These are phyloP conservation scores for Diaporthe sp. DNA, from an alignment of 2,329 filamentous ascomycete genomes.

Conservation along the genomic window DNA sequence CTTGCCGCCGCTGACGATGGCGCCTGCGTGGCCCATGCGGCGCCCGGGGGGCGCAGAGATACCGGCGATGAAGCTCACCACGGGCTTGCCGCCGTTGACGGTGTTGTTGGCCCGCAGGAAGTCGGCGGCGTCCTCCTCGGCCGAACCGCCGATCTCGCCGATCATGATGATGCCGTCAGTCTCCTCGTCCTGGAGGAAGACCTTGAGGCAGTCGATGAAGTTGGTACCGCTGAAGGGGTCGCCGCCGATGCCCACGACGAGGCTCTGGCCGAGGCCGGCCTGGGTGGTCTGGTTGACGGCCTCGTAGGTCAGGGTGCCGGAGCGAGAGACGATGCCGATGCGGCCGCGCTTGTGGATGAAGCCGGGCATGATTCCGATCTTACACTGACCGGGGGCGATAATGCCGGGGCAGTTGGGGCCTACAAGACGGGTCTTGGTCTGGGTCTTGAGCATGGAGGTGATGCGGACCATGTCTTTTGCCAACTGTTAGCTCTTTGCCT, in stretches of 20 bases:
- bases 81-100: conserved; percentile 87
- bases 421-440: conserved; percentile 96
- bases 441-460: conserved; percentile 96
- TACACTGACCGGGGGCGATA: conserved; percentile 96
- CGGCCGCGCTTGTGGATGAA: conserved; percentile 99
- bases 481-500: conserved; percentile 39
- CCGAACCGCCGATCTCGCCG: conserved; percentile 96
- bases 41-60: conserved; percentile 97
- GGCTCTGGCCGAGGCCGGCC: conserved; percentile 95
- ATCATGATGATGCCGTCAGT: conserved; percentile 99
- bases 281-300: conserved; percentile 99
- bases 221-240: conserved; percentile 99
- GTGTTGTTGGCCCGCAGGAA: conserved; percentile 95
- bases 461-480: conserved; percentile 95
- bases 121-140: conserved; percentile 98
- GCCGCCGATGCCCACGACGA: conserved; percentile 97
- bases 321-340: conserved; percentile 98
- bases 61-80: conserved; percentile 97
- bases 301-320: conserved; percentile 98
- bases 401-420: conserved; percentile 99
- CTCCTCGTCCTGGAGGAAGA: conserved; percentile 95
- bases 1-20: conserved; percentile 97
- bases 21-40: conserved; percentile 98
- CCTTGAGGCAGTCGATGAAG: conserved; percentile 99
- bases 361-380: conserved; percentile 99